A percentile compares a stretch with the other conserved stretches of the same genome.
phyloP scores from a whole-genome alignment of 306 rosid genomes.

The Corylus americana region DNA sequence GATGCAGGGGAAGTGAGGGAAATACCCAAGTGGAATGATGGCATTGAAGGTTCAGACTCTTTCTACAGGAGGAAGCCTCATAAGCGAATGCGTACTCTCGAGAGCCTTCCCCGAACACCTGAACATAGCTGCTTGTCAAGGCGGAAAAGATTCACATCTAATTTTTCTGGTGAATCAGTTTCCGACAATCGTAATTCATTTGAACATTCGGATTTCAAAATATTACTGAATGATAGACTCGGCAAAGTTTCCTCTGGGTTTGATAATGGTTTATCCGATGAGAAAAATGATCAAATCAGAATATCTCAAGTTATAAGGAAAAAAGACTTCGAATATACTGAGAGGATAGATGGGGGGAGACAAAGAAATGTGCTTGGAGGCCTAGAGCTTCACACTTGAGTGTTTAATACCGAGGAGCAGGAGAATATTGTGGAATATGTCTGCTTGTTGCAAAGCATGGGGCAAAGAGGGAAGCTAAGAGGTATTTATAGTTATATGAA shows the following conservation, averaged over 20 bases:
- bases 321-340: no score
- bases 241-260: neutral
- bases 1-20: neutral
- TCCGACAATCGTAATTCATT: neutral
- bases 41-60: conserved; percentile 12
- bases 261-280: no score
- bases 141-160: neutral
- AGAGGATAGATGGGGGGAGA: neutral
- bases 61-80: neutral
- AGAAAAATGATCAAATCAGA: no score
- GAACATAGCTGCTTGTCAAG: conserved; percentile 7
- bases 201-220: conserved; percentile 21
- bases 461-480: conserved; percentile 43
- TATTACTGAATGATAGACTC: conserved; percentile 27
- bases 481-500: conserved; percentile 25
- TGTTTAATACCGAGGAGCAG: conserved; percentile 51
- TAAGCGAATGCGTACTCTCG: conserved; percentile 4
- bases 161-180: conserved; percentile 1
- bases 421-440: conserved; percentile 37
- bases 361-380: conserved; percentile 41
- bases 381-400: conserved; percentile 48
- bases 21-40: neutral
- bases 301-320: no score
- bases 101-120: conserved; percentile 1
- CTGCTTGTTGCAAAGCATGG: conserved; percentile 43